Conservation (phyloP, 176 grass and related monocot species). For the Areca catechu region DNA sequence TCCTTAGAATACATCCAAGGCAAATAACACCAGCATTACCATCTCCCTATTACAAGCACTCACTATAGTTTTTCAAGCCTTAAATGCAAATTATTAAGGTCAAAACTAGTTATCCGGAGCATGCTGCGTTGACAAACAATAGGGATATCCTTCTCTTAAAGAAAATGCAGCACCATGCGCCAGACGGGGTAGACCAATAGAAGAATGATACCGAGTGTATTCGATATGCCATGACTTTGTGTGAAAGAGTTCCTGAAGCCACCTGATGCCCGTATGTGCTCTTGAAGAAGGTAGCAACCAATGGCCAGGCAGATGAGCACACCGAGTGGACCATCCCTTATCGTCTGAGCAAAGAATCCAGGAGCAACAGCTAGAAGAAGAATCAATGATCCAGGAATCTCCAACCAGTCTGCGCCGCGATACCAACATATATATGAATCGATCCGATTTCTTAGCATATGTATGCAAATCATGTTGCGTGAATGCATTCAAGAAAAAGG, state of each 20-base stretch:
- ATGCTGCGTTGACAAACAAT: too few relatives aligned
- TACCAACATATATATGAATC: constrained; percentile 1
- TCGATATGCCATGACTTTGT: constrained; percentile 59
- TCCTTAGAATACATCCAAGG: too few relatives aligned
- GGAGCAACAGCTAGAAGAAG: constrained; percentile 76
- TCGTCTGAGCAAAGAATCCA: constrained; percentile 37
- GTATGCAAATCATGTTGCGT: too few relatives aligned
- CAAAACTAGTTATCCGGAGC: too few relatives aligned
- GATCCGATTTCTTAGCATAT: too few relatives aligned
- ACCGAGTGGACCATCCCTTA: constrained; percentile 33
- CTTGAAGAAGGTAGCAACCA: constrained; percentile 82
- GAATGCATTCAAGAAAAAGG: too few relatives aligned
- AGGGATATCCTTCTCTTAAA: constrained; percentile 6
- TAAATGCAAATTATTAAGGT: too few relatives aligned
- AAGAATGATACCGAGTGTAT: constrained; percentile 65
- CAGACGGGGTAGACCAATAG: constrained; percentile 85
- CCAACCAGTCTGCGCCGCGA: constrained; percentile 58
- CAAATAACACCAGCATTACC: too few relatives aligned
- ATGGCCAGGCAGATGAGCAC: constrained; percentile 56
- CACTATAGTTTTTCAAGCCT: too few relatives aligned
- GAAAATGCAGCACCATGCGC: constrained; percentile 30
- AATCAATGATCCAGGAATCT: constrained; percentile 61
- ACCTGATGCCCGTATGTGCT: constrained; percentile 72
- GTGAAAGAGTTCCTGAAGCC: constrained; percentile 83
- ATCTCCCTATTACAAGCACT: too few relatives aligned